Conservation (phyloP, 169 alveolate genomes). For the Babesia caballi region DNA sequence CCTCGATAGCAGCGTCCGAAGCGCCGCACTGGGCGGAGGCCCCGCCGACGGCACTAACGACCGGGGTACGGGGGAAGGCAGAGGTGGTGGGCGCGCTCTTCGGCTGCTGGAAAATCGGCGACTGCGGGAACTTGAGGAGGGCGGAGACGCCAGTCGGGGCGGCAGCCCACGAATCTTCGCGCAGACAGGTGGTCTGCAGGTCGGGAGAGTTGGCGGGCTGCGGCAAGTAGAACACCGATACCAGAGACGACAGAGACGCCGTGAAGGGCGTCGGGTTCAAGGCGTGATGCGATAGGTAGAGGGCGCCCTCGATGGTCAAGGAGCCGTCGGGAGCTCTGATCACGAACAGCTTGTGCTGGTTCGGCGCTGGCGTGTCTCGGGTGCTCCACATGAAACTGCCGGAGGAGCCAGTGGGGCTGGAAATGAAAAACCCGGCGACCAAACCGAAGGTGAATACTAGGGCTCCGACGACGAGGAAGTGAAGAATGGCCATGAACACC, state of each 20-base stretch:
- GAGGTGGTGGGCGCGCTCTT: background rate
- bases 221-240: conserved; percentile 39
- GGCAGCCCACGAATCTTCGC: background rate
- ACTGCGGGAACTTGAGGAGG: background rate
- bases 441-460: conserved; percentile 32
- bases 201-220: background rate
- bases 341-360: conserved; percentile 23
- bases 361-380: background rate
- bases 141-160: background rate
- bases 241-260: conserved; percentile 30
- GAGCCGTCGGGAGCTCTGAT: background rate
- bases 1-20: background rate
- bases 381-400: conserved; percentile 20
- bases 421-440: conserved; percentile 26
- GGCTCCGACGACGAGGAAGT: conserved; percentile 13
- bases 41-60: background rate
- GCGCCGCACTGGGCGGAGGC: background rate
- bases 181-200: background rate
- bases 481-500: conserved; percentile 5
- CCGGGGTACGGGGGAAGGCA: background rate
- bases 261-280: conserved; percentile 45
- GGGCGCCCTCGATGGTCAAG: conserved; percentile 27
- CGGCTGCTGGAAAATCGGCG: background rate
- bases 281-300: conserved; percentile 32
- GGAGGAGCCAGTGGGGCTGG: conserved; percentile 36